Base-by-base conservation (phyloP, 345 rosid species). In the Fremontodendron californicum region DNA sequence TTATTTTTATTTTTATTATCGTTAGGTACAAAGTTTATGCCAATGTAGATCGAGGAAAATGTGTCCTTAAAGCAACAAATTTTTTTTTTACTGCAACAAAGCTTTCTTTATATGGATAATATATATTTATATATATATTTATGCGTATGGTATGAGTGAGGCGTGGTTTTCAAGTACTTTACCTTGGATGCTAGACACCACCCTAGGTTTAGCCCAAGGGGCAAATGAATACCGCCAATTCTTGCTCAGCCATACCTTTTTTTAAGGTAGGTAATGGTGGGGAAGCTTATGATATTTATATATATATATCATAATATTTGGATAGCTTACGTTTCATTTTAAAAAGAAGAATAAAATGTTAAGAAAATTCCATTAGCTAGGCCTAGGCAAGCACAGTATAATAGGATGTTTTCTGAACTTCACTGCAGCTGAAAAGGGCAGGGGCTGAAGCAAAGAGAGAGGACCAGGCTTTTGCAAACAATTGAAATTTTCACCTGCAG, bases 131-230 rank as follows among this genome's bases (percentile, higher is more conserved):
- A n/a, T n/a, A n/a, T n/a, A n/a, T 57, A 25, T 57, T 54, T 9
- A 75, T 21, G 73, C 46, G 35, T 19, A 40, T 62, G n/a, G 1
- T n/a, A n/a, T n/a, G n/a, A n/a, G n/a, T n/a, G n/a, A n/a, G n/a
- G 49, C 7, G 18, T 71, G 60, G 70, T 42, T 55, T 74, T 57
- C 42, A n/a, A n/a, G n/a, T 37, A 35, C 84, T 75, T 82, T 77
- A 40, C 58, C 80, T 81, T 78, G 85, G 84, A 81, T 80, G 84
- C 84, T 84, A 82, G 65, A 3, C n/a, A 52, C 25, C 42, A 29
- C 58, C 60, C 74, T 70, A n/a, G 71, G 74, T 72, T 42, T 64
- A 68, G 68, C 18, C 60, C 73, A 81, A 74, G 74, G 19, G 73
- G 74, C 40, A 23, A 70, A 31, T 33, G 12, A 40, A 46, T 66